Evolutionary conservation across 2,329 filamentous ascomycete genomes (phyloP).

Genomic region (Chrysoporthe austroafricana): DNA sequence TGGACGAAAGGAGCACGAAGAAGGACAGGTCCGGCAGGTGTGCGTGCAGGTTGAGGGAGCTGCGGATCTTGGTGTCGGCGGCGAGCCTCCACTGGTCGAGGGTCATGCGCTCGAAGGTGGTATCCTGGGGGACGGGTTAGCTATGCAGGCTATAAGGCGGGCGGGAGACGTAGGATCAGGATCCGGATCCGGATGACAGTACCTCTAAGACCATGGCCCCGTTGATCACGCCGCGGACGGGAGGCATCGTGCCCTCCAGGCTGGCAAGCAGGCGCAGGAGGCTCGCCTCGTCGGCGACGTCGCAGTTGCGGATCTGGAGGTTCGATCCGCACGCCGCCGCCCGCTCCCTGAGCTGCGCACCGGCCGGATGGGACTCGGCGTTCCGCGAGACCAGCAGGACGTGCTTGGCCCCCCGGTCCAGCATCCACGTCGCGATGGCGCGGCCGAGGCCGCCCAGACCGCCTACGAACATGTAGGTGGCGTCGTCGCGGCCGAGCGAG

Average conservation of each 20-base stretch:
- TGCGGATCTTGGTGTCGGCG: constrained; percentile 9
- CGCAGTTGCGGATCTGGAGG: constrained; percentile 34
- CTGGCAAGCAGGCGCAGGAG: constrained; percentile 35
- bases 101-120: constrained; percentile 11
- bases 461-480: constrained; percentile 38
- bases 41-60: constrained; percentile 12
- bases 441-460: constrained; percentile 39
- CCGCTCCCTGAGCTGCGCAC: too few species aligned
- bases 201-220: constrained; percentile 44
- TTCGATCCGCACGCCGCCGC: too few species aligned
- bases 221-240: constrained; percentile 45
- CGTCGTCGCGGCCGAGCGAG: too few species aligned
- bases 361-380: constrained; percentile 6
- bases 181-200: too few species aligned
- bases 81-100: constrained; percentile 2
- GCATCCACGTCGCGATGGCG: constrained; percentile 36
- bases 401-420: constrained; percentile 31
- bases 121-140: too few species aligned
- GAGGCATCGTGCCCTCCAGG: constrained; percentile 31
- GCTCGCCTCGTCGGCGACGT: constrained; percentile 35
- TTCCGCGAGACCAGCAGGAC: constrained; percentile 31
- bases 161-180: too few species aligned
- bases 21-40: constrained; percentile 38
- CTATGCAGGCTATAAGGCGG: too few species aligned
- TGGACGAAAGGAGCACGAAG: constrained; percentile 22